Conservation (phyloP, 2,329 filamentous ascomycete species). For the Pestalotiopsis sp. region DNA sequence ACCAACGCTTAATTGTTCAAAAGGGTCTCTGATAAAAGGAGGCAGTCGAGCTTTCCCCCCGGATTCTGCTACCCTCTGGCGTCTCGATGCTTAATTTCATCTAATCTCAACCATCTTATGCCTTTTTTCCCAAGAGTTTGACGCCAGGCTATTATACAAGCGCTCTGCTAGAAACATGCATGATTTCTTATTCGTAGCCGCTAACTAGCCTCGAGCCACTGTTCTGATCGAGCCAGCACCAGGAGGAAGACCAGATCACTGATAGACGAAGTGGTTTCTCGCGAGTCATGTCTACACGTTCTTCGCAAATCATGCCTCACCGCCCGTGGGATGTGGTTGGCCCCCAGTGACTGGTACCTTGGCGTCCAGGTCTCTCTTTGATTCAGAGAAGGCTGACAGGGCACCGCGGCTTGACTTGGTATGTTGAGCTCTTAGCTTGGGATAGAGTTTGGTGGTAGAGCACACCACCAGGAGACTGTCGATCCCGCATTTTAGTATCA, state of each 20-base stretch:
- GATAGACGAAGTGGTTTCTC: no score
- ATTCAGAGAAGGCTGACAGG: background rate
- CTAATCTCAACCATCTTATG: no score
- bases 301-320: background rate
- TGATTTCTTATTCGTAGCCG: no score
- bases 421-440: background rate
- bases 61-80: no score
- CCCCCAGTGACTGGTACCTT: background rate
- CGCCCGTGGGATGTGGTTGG: background rate
- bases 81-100: no score
- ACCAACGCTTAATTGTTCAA: no score
- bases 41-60: no score
- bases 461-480: background rate
- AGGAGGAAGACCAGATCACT: background rate
- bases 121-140: no score
- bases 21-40: no score
- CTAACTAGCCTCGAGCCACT: no score
- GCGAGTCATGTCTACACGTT: background rate
- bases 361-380: background rate
- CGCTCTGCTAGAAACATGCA: no score
- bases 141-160: no score
- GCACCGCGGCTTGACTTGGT: background rate
- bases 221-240: background rate
- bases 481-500: background rate
- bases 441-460: background rate